A percentile compares a stretch with the other conserved stretches of the same genome.
These are phyloP conservation scores for Candida sp. DNA, from an alignment of 1,139 yeast species.

Conservation along the genomic window DNA sequence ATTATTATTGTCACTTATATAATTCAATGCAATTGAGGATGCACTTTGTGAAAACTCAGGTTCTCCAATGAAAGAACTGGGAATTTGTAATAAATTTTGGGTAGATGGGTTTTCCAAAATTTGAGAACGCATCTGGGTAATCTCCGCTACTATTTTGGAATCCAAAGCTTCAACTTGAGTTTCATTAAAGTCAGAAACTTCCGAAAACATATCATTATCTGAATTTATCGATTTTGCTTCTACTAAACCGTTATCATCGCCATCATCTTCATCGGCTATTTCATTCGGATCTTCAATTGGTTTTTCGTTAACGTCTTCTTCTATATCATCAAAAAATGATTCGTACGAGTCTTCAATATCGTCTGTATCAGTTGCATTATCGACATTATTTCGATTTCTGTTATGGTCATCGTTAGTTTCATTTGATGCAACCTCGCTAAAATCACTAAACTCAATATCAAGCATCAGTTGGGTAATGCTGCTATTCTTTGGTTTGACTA, in stretches of 20 bases:
- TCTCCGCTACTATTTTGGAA: constrained; percentile 9
- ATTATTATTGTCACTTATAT: constrained; percentile 7
- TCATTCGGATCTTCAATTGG: constrained; percentile 7
- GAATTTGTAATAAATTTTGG: constrained; percentile 1
- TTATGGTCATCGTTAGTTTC: neutral
- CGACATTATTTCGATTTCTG: neutral
- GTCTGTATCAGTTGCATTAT: constrained; percentile 1
- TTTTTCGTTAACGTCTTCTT: constrained; percentile 8
- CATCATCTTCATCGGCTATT: constrained; percentile 10
- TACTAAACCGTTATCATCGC: constrained; percentile 3
- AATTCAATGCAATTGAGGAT: neutral
- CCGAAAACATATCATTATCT: neutral
- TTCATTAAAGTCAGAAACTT: constrained; percentile 1
- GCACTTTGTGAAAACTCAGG: neutral
- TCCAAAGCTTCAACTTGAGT: constrained; percentile 11
- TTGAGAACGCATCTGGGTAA: constrained; percentile 11
- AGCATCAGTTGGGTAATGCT: constrained; percentile 1
- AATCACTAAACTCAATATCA: constrained; percentile 1
- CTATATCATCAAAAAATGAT: neutral
- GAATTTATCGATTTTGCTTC: neutral
- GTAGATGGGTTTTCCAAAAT: constrained; percentile 1
- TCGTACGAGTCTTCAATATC: constrained; percentile 3
- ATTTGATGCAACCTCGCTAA: neutral
- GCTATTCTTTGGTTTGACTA: neutral
- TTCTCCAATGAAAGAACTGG: neutral